Evolutionary conservation across 2,329 filamentous ascomycete species (phyloP).

Genomic region (Dothidotthia symphoricarpi): DNA sequence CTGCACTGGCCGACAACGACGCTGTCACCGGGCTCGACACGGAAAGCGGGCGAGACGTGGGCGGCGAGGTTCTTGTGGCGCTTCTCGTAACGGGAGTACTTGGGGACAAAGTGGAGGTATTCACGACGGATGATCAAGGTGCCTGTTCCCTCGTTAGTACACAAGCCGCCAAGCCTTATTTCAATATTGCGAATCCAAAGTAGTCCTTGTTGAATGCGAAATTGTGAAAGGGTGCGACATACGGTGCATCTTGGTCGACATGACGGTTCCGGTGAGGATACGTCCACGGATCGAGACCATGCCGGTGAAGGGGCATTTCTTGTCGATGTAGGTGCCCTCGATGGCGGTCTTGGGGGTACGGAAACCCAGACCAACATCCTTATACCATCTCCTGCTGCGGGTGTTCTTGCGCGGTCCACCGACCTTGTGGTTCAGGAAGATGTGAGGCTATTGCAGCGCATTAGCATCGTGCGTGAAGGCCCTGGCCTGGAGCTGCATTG

Average conservation of each 20-base stretch:
- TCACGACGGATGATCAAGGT: conserved; percentile 98
- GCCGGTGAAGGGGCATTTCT: conserved; percentile 99
- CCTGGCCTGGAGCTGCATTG: conserved; percentile 12
- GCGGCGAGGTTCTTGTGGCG: conserved; percentile 99
- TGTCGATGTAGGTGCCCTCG: conserved; percentile 99
- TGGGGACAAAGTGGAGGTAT: conserved; percentile 99
- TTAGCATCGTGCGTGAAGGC: conserved; percentile 33
- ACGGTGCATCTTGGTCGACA: conserved; percentile 99
- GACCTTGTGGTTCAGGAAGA: conserved; percentile 98
- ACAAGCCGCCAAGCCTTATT: conserved; percentile 10
- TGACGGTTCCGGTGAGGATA: conserved; percentile 98
- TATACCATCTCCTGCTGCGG: conserved; percentile 82
- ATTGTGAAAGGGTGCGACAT: conserved; percentile 17
- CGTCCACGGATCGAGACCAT: conserved; percentile 99
- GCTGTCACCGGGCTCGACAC: conserved; percentile 99
- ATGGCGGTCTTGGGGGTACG: conserved; percentile 97
- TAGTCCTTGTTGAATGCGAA: not conserved
- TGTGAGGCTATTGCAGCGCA: conserved; percentile 74
- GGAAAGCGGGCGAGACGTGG: conserved; percentile 99
- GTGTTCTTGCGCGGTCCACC: conserved; percentile 58
- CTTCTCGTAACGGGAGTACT: conserved; percentile 99
- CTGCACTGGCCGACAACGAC: conserved; percentile 99
- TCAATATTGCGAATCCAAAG: conserved; percentile 1
- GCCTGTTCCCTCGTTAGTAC: conserved; percentile 26
- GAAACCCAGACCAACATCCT: conserved; percentile 99